Evolutionary conservation across 495 filamentous ascomycete genomes (phyloP), one percentile per base, ranked within the genome.

Genomic region (Trichoderma asperelloides): DNA sequence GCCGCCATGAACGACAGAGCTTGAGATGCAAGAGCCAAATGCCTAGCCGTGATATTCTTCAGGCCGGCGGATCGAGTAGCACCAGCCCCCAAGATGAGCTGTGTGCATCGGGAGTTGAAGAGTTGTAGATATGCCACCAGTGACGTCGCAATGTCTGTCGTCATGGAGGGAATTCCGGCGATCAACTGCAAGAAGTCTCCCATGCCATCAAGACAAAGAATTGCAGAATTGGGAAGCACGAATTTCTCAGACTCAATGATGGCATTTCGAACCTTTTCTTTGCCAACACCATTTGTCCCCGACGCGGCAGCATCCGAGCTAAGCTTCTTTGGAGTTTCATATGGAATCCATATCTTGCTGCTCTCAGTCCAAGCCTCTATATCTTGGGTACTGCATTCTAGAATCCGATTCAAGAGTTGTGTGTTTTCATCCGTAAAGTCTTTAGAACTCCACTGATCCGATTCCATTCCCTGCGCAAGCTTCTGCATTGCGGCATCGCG

Each of bases 31-130:
- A 98, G 85, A 0, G 95, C 94, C 8, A 99, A 86, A 78, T 99
- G 93, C 71, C 93, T 95, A 0, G 95, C 96, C 2, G 92, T 97
- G 71, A 99, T 99, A 70, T 96, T 96, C 73, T 92, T 96, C 12
- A 99, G 78, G 0, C 95, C 95, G 5, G 93, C 96, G n/a, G 88
- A 93, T 30, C 85, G 81, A 2, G 91, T 97, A 1, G 95, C 95
- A 1, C 95, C 95, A 12, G 95, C 96, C 9, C 94, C 96, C 9
- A 98, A 87, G 69, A 99, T 96, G 64, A 98, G 85, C 70, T 99
- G 95, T 23, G 87, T 92, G 49, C 92, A 93, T 7, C 95, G 88
- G 9, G 92, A 96, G 76, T 98, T 97, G 84, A 97, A 98, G 2
- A 96, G 80, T 70, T 92, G 89, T 41, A 96, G 80, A 67, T 92